Evolutionary conservation across 169 alveolate species (phyloP), one percentile per base, ranked within the genome.

Genomic region (Eimeria necatrix): DNA sequence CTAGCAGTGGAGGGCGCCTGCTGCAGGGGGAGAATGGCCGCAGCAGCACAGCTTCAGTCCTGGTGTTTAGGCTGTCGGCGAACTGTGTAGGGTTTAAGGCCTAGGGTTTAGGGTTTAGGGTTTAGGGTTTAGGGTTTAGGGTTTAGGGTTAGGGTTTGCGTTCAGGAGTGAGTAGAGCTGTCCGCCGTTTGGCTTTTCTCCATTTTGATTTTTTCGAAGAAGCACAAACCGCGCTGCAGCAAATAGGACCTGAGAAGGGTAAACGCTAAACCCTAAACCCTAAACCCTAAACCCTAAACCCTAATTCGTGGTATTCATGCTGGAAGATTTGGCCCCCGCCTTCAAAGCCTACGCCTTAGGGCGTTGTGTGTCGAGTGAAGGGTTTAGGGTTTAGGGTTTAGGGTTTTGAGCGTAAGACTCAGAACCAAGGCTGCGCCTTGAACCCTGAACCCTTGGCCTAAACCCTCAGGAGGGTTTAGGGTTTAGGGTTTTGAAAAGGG

Each of bases 51-150:
- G 48, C 20, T 20, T 48, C 49, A 5, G 78, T 4, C 9, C 49
- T 68, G 7, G 78, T n/a, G 78, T 20, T 68, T 1, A 68, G 78
- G 46, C 51, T 68, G n/a, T 68, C n/a, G 46, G 48, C 49, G 7
- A 24, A 68, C 18, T 9, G 41, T 68, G 6, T 68, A 68, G 78
- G 78, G 48, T 20, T 68, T 0, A 68, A n/a, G 78, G 74, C 5
- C 22, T 64, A 68, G 48, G 48, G 48, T 68, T 14, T 68, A 68
- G 78, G 48, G 78, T 16, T n/a, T 68, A 68, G 78, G 78, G 78
- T 68, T 68, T 68, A 68, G 48, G 48, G 78, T 68, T 68, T 68
- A 68, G 78, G 78, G 78, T 68, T 68, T 68, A 56, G 64, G n/a
- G 61, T 10, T 53, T 53, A 53, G 76, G 76, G 41, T 64, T 64